Base-by-base conservation (phyloP, 768 basidiomycete species). In the Serpula lacrymans region DNA sequence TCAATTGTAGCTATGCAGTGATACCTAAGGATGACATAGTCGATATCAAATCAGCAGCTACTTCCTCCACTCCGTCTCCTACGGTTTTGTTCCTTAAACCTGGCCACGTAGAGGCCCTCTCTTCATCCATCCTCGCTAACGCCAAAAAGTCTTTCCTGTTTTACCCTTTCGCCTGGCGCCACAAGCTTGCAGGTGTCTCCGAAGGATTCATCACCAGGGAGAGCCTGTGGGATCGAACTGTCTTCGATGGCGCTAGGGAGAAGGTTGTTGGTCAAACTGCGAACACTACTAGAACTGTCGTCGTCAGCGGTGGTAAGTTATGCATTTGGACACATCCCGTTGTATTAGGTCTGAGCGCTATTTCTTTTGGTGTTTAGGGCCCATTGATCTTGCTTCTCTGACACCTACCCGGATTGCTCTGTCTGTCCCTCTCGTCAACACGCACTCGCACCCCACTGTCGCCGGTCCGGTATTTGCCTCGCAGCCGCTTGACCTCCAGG, bases 401-500 rank as follows among this genome's bases (percentile, higher is more conserved):
- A 77, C 76, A 4, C 75, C 82, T 1, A 74, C 87, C 3, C 77
- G 89, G 24, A 71, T 89, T 41, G 80, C 84, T 8, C 69, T 94
- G 17, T 88, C 87, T 4, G 66, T 93, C 5, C 89, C 91, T 0
- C 54, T 91, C 18, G 75, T 92, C 37, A 77, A 81, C 54, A 69
- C 69, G 1, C 78, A 73, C 55, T 73, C 69, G 7, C 81, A 83
- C 60, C 74, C 74, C 4, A 62, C 78, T 27, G 80, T 83, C 16
- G 69, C 82, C 2, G 90, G 83, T 3, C 93, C 93, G 0, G 62
- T 94, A 21, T 73, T 93, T 32, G 86, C 88, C 5, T 78, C 88
- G 6, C 87, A 94, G 54, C 81, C 87, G 6, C 76, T 89, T 39
- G 93, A 97, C 58, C 60, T 96, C 18, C 93, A 96, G 62, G 72